Conservation (phyloP, 441 rosid genomes). For the Lepidium campestre region DNA sequence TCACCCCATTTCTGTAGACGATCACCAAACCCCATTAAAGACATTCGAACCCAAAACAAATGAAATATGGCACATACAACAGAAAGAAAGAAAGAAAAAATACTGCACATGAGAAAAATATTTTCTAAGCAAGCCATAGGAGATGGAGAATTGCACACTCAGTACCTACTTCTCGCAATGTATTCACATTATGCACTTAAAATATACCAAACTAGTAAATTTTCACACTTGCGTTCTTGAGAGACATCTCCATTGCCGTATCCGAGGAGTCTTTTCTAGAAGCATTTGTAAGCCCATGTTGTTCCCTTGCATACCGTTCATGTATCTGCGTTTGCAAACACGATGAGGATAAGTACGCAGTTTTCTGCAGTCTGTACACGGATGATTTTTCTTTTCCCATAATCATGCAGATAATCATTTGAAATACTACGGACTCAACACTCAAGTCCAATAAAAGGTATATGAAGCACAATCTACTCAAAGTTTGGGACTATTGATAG, state of each 20-base stretch:
- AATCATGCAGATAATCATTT: neutral
- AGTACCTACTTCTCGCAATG: constrained; percentile 17
- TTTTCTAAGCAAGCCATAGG: constrained; percentile 17
- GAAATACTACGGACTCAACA: neutral
- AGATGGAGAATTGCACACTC: neutral
- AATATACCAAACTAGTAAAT: neutral
- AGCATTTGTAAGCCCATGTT: constrained; percentile 72
- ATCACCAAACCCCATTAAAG: constrained; percentile 17
- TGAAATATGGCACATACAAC: constrained; percentile 14
- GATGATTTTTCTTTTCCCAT: neutral
- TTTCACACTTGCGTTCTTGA: constrained; percentile 65
- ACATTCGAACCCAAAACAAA: constrained; percentile 12
- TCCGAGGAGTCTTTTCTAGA: constrained; percentile 62
- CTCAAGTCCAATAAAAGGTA: neutral
- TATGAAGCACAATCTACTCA: neutral
- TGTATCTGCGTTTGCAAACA: constrained; percentile 43
- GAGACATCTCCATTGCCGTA: constrained; percentile 81
- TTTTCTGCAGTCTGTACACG: neutral
- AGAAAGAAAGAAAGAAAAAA: neutral
- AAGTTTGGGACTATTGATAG: neutral
- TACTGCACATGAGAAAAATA: constrained; percentile 24
- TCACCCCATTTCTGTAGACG: neutral
- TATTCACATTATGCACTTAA: constrained; percentile 21
- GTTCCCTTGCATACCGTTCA: constrained; percentile 52
- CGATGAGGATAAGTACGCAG: neutral